Evolutionary conservation across 768 basidiomycete species (phyloP).

Genomic region (Boletus rubroflammeus): DNA sequence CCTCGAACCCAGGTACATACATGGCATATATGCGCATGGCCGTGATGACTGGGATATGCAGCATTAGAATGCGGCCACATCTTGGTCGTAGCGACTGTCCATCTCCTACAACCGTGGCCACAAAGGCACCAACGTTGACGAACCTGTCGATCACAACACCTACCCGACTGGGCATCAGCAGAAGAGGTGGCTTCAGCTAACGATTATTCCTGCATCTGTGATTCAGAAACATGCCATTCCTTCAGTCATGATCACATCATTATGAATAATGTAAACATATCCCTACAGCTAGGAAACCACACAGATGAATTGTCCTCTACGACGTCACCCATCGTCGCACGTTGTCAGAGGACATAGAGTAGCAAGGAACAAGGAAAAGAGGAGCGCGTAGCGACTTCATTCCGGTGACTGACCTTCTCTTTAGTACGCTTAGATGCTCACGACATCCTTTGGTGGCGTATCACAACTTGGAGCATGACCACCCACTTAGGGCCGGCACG

Average conservation of each 20-base stretch:
- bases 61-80: not conserved
- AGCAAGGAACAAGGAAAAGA: not conserved
- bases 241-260: no score
- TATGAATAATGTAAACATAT: no score
- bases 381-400: not conserved
- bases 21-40: slow-evolving; percentile 19
- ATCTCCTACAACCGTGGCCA: slow-evolving; percentile 6
- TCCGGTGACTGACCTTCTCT: not conserved
- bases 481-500: not conserved
- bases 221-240: no score
- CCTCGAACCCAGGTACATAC: slow-evolving; percentile 19
- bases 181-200: no score
- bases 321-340: slow-evolving; percentile 8
- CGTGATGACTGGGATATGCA: slow-evolving; percentile 9
- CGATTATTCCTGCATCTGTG: no score
- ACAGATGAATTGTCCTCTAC: slow-evolving; percentile 7
- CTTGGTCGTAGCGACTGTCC: not conserved
- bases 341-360: not conserved
- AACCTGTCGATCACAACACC: slow-evolving; percentile 11
- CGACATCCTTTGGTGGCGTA: not conserved
- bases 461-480: not conserved
- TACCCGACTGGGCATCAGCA: no score
- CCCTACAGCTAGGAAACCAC: slow-evolving; percentile 13
- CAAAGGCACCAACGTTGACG: slow-evolving; percentile 13
- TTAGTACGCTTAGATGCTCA: not conserved